A percentile compares a stretch with the other conserved stretches of the same genome.
Conservation (phyloP, 306 rosid genomes). For the Hippophae tibetana region DNA sequence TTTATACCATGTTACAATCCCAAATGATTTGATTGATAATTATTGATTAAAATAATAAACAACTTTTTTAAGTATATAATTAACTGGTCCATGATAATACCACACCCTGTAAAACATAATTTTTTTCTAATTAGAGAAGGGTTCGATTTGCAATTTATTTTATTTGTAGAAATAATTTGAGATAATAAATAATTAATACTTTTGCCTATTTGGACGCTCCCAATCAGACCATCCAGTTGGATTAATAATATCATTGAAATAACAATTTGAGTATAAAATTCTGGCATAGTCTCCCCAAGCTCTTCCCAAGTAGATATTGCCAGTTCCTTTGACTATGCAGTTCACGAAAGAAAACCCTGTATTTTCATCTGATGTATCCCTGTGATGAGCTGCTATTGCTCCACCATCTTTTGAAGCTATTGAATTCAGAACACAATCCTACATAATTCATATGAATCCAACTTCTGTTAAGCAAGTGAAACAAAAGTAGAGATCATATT, state of each 20-base stretch:
- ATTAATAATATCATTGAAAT: slow-evolving; percentile 42
- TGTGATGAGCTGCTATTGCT: slow-evolving; percentile 88
- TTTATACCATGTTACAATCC: no score
- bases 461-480: background rate
- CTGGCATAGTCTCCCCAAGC: slow-evolving; percentile 90
- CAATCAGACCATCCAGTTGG: slow-evolving; percentile 79
- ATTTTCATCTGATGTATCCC: slow-evolving; percentile 36
- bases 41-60: no score
- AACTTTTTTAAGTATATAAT: no score
- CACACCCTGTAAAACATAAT: no score
- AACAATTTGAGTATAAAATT: slow-evolving; percentile 51
- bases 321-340: slow-evolving; percentile 57
- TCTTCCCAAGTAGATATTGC: slow-evolving; percentile 57
- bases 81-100: no score
- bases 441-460: background rate
- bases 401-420: slow-evolving; percentile 40
- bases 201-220: slow-evolving; percentile 59
- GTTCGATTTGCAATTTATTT: background rate
- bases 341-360: slow-evolving; percentile 72
- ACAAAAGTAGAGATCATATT: no score
- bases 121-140: background rate
- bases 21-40: no score
- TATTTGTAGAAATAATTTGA: background rate
- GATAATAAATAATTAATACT: slow-evolving; percentile 23
- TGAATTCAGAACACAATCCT: slow-evolving; percentile 56